Conservation (phyloP, 2,329 filamentous ascomycete species). For the Pseudopithomyces maydicus region DNA sequence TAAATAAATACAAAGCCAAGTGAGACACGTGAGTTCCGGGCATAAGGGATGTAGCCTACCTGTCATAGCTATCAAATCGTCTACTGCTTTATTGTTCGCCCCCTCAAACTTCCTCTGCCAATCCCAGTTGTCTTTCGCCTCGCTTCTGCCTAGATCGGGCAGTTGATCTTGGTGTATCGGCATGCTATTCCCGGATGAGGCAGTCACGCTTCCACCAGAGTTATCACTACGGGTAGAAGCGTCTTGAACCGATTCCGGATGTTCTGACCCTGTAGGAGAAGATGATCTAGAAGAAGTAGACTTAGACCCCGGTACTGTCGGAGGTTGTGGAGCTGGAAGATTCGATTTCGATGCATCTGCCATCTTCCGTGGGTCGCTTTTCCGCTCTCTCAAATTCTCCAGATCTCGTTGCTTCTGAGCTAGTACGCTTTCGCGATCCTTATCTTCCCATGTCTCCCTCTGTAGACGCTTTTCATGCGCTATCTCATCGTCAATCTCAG, state of each 20-base stretch:
- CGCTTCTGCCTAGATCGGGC: conserved; percentile 24
- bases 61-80: conserved; percentile 71
- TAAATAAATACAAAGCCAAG: not conserved
- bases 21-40: not conserved
- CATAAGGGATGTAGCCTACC: conserved; percentile 45
- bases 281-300: not conserved
- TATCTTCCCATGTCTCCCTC: conserved; percentile 53
- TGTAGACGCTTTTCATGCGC: conserved; percentile 52
- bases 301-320: not conserved
- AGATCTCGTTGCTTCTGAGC: conserved; percentile 56
- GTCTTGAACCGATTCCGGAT: not conserved
- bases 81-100: conserved; percentile 59
- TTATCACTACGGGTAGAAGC: not conserved
- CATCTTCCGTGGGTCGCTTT: not conserved
- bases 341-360: not conserved
- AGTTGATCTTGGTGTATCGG: not conserved
- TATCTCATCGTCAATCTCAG: conserved; percentile 60
- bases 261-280: not conserved
- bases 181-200: not conserved
- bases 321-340: not conserved
- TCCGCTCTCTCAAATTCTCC: conserved; percentile 35
- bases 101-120: conserved; percentile 60
- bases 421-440: conserved; percentile 52
- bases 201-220: not conserved
- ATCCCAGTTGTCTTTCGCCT: conserved; percentile 63